These are phyloP conservation scores for Phytophthora quininea DNA, from an alignment of 352 stramenopile genomes.

Conservation along the genomic window DNA sequence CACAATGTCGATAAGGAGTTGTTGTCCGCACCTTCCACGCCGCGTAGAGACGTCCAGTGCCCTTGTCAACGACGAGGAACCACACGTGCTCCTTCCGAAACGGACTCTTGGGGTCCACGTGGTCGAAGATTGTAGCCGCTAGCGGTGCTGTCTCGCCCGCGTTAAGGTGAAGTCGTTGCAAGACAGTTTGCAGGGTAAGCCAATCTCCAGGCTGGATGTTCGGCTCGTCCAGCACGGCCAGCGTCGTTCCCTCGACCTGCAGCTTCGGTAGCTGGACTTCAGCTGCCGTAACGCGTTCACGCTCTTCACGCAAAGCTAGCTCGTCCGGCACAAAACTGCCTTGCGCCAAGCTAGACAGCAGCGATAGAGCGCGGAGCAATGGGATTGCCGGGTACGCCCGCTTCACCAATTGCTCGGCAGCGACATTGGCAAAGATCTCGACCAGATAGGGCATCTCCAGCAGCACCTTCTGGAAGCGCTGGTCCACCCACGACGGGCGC, in stretches of 20 bases:
- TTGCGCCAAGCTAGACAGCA: constrained; percentile 77
- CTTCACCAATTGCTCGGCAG: constrained; percentile 70
- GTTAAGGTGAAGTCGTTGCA: constrained; percentile 59
- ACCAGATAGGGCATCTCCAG: constrained; percentile 80
- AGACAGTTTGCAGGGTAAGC: constrained; percentile 67
- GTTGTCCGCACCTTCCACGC: constrained; percentile 61
- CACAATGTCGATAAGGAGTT: not conserved
- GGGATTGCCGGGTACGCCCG: constrained; percentile 62
- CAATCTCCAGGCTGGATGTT: constrained; percentile 80
- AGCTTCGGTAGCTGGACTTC: constrained; percentile 44
- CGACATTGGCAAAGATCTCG: constrained; percentile 73
- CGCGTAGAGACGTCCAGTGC: constrained; percentile 57
- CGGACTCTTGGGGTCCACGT: constrained; percentile 63
- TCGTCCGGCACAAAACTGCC: constrained; percentile 72
- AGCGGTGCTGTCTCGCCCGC: constrained; percentile 47
- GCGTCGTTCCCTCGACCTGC: constrained; percentile 38
- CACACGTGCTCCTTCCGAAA: constrained; percentile 82
- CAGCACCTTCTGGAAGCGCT: constrained; percentile 68
- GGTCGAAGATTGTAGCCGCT: constrained; percentile 73
- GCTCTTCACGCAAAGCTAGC: constrained; percentile 63
- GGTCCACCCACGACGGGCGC: constrained; percentile 74
- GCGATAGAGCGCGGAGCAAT: constrained; percentile 58
- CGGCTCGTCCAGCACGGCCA: constrained; percentile 67
- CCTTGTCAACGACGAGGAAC: constrained; percentile 73
- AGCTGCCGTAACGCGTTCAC: constrained; percentile 36